A percentile compares a stretch with the other conserved stretches of the same genome.
These are phyloP conservation scores for Mortierella sp. DNA, from an alignment of 371 early-diverging fungal genomes.

Conservation along the genomic window DNA sequence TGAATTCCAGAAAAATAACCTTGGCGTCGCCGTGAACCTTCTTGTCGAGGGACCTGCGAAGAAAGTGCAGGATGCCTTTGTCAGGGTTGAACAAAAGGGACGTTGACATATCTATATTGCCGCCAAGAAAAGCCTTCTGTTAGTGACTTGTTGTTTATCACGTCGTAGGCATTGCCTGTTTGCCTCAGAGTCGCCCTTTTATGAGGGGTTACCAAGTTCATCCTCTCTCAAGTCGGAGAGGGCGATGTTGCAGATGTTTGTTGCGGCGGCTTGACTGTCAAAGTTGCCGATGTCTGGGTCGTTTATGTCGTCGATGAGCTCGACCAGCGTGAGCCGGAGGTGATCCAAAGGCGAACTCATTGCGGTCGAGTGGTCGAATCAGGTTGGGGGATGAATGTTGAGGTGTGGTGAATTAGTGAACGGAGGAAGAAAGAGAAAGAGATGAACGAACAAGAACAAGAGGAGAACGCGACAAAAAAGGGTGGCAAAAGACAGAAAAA, in stretches of 20 bases:
- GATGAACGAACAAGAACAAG: not conserved
- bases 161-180: not conserved
- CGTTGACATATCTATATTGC: slow-evolving; percentile 44
- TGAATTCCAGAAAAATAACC: slow-evolving; percentile 53
- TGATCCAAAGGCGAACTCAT: slow-evolving; percentile 54
- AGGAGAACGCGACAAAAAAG: not conserved
- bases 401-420: not conserved
- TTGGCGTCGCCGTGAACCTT: slow-evolving; percentile 35
- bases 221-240: slow-evolving; percentile 39
- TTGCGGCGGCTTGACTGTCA: slow-evolving; percentile 51
- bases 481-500: not conserved
- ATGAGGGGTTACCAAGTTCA: slow-evolving; percentile 32
- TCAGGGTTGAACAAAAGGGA: slow-evolving; percentile 46
- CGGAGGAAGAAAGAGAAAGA: not conserved
- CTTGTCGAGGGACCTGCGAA: slow-evolving; percentile 45
- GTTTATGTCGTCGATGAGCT: slow-evolving; percentile 55
- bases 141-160: not conserved
- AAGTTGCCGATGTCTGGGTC: slow-evolving; percentile 39
- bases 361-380: slow-evolving; percentile 8
- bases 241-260: slow-evolving; percentile 50
- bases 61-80: slow-evolving; percentile 40
- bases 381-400: not conserved
- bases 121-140: not conserved
- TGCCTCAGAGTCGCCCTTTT: not conserved
- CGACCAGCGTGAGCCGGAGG: slow-evolving; percentile 52